Base-by-base conservation (phyloP, 768 basidiomycete species). In the Pleurotus tuber-regium region DNA sequence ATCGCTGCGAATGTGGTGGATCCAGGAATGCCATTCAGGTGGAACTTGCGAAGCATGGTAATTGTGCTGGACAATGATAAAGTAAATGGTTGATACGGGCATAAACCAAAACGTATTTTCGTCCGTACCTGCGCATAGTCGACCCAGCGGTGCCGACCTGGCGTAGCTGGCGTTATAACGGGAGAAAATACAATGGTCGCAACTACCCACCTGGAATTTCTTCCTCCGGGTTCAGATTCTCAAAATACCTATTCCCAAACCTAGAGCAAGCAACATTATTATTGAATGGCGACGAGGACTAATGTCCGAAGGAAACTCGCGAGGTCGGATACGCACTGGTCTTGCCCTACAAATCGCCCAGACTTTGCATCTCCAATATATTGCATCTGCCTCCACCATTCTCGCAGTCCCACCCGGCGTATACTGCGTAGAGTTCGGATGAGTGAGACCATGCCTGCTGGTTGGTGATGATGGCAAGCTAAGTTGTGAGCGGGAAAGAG, bases 11-110 rank as follows among this genome's bases (percentile, higher is more conserved):
- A 96, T 97, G 63, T 97, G 93, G 8, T 79, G 77, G 30, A 98
- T 70, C 95, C 95, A 98, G 4, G 94, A 84, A 72, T 97, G 96
- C 96, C 96, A 98, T 70, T 96, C 94, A 0, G 95, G 82, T 12
- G 93, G 90, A 29, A 97, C 86, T 74, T 99, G 96, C 0, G 91
- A 80, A n/a, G 90, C 92, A 61, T 98, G 88, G 70, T 78, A 86
- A 55, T 93, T 82, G 63, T 94, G 90, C 82, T 91, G 49, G 36
- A 53, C 42, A 12, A 12, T 25, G 21, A 29, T 29, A 31, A n/a
- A n/a, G n/a, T n/a, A n/a, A n/a, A n/a, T n/a, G n/a, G n/a, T n/a
- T n/a, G n/a, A n/a, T n/a, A n/a, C n/a, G n/a, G n/a, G n/a, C n/a
- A n/a, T n/a, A n/a, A 23, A 38, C 35, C 46, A 43, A 40, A 16